Conservation (phyloP, 495 filamentous ascomycete species). For the Daldinia loculata region DNA sequence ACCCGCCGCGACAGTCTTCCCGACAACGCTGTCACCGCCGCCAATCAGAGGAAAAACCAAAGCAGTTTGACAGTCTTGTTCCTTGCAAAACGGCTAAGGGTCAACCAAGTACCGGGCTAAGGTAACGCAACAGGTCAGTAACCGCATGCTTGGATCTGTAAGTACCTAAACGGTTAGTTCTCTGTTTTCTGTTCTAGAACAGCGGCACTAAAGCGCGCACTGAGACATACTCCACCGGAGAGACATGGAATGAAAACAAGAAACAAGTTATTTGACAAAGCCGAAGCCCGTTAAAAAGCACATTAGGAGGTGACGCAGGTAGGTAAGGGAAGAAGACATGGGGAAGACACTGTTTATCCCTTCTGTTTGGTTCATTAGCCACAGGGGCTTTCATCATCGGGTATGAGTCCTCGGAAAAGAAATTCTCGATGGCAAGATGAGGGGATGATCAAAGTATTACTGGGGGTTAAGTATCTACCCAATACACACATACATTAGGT, state of each 20-base stretch:
- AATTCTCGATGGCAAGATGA: neutral
- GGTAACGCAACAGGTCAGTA: conserved; percentile 13
- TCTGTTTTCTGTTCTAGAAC: neutral
- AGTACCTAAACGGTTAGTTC: neutral
- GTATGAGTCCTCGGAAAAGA: neutral
- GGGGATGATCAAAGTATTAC: neutral
- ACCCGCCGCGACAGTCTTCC: conserved; percentile 9
- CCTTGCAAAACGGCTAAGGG: neutral
- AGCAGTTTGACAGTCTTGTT: conserved; percentile 7
- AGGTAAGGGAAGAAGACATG: neutral
- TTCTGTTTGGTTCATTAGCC: neutral
- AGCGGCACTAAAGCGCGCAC: neutral
- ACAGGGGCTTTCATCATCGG: neutral
- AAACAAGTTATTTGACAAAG: conserved; percentile 19
- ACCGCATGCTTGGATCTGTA: neutral
- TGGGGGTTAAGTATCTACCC: neutral
- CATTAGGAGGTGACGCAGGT: neutral
- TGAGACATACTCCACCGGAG: conserved; percentile 6
- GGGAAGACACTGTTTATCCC: neutral
- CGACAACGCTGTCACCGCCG: neutral
- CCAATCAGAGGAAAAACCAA: neutral
- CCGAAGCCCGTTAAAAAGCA: neutral
- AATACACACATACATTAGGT: neutral
- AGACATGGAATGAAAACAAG: conserved; percentile 1
- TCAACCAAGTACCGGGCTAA: conserved; percentile 3